phyloP scores from a whole-genome alignment of 805 yeast species.

The Sugiyamaella smithiae region DNA sequence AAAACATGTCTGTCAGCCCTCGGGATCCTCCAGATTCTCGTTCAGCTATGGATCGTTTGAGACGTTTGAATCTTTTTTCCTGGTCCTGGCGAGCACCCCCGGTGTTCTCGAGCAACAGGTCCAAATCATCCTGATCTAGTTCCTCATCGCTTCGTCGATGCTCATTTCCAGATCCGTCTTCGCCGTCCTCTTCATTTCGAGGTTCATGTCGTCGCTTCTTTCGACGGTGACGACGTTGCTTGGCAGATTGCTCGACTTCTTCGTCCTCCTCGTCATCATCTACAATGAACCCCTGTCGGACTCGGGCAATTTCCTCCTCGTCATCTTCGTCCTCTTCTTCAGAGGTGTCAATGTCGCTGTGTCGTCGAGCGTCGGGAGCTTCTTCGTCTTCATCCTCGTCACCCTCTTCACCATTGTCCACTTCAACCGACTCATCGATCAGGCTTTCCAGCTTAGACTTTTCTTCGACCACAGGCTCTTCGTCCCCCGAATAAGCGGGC shows the following conservation, averaged over 20 bases:
- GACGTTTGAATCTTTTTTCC: constrained; percentile 57
- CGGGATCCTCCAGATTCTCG: constrained; percentile 23
- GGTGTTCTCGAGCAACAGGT: constrained; percentile 82
- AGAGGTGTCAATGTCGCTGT: constrained; percentile 59
- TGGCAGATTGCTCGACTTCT: constrained; percentile 30
- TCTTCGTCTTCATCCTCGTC: constrained; percentile 22
- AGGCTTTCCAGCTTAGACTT: background rate
- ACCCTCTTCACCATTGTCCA: background rate
- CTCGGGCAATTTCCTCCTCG: constrained; percentile 76
- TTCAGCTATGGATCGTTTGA: constrained; percentile 57
- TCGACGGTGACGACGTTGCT: constrained; percentile 23
- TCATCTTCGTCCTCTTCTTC: constrained; percentile 92
- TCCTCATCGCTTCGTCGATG: constrained; percentile 48
- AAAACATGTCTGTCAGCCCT: constrained; percentile 66
- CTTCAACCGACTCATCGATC: background rate
- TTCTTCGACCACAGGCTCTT: background rate
- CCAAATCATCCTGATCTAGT: constrained; percentile 93
- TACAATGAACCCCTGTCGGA: constrained; percentile 90
- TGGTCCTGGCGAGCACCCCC: constrained; percentile 50
- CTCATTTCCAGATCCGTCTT: constrained; percentile 14
- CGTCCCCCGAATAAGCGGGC: background rate
- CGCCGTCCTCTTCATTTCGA: constrained; percentile 15
- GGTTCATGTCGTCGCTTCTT: constrained; percentile 24
- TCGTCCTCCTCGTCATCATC: constrained; percentile 83
- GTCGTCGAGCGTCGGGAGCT: constrained; percentile 34